These are phyloP conservation scores for Pythium aristosporum DNA, from an alignment of 352 stramenopile species.

Conservation along the genomic window DNA sequence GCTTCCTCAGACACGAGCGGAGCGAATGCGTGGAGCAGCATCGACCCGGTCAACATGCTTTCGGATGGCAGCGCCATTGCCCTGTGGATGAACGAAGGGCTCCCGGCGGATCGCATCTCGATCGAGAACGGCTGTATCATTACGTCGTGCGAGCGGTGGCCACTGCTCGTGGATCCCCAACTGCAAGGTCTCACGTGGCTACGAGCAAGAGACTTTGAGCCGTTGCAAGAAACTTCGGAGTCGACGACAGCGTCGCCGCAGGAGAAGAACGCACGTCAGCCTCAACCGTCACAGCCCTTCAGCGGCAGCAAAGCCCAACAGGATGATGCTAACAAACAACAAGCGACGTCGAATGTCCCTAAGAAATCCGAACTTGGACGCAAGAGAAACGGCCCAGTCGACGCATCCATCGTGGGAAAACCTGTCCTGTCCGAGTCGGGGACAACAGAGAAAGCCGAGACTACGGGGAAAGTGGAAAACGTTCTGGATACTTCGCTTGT, in stretches of 20 bases:
- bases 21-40: slow-evolving; percentile 7
- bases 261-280: background rate
- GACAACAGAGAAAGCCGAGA: background rate
- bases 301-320: background rate
- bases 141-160: slow-evolving; percentile 84
- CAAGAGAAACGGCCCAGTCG: background rate
- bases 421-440: background rate
- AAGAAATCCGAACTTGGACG: slow-evolving; percentile 4
- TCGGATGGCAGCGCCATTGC: slow-evolving; percentile 82
- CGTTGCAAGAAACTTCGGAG: slow-evolving; percentile 2
- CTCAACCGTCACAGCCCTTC: background rate
- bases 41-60: slow-evolving; percentile 88
- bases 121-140: slow-evolving; percentile 93
- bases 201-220: slow-evolving; percentile 50
- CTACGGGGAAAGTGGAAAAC: slow-evolving; percentile 4
- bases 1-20: background rate
- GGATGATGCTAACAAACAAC: background rate
- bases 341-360: background rate
- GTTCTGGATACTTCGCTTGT: background rate
- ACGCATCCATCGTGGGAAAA: background rate
- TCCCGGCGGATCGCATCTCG: slow-evolving; percentile 89
- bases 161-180: slow-evolving; percentile 89
- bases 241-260: background rate
- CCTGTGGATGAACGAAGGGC: slow-evolving; percentile 91
- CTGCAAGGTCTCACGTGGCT: slow-evolving; percentile 90